Base-by-base conservation (phyloP, 192 early-diverging fungal species). In the Linderina pennispora region DNA sequence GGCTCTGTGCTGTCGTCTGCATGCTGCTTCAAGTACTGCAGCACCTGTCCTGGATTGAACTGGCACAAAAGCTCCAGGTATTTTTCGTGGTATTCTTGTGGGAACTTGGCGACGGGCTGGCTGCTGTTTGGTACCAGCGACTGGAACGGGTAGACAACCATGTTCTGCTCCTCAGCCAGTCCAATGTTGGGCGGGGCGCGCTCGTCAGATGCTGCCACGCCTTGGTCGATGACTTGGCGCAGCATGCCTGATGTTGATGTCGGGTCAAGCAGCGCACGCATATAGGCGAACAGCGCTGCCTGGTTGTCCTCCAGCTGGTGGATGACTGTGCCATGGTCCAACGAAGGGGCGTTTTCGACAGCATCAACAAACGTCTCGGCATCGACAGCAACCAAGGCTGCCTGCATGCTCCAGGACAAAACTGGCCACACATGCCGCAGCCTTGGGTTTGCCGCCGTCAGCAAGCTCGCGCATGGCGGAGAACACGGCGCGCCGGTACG, bases 41-140 rank as follows among this genome's bases (percentile, higher is more conserved):
- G 50, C 23, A 65, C 62, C 7, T 23, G 38, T 15, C 53, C 38
- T 21, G 68, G 68, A 25, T 45, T 65, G 53, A 42, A 50, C 20
- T 36, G 43, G 22, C 68, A 72, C 48, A 72, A 39, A 3, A 72
- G 62, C 53, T 65, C 62, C 43, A 72, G 16, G 28, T 72, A 72
- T 9, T 53, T 56, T 41, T 72, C 68, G 21, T 64, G 68, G 19
- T 56, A 61, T 16, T 41, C 43, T 26, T 59, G 68, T 18, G 68
- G 53, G 24, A 50, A 58, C 16, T 26, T 48, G 43, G 49, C 62
- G 10, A 55, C 22, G 1, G 22, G 44, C 33, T 58, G 50, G 5
- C 31, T 14, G 32, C 31, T 28, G 17, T 51, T 50, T 1, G 66
- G 66, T 11, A 58, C 55, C 31, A 69, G 43, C 25, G 50, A 50